These are phyloP conservation scores for Nothomitra cinnamomea DNA, from an alignment of 2,329 filamentous ascomycete genomes.

Conservation along the genomic window DNA sequence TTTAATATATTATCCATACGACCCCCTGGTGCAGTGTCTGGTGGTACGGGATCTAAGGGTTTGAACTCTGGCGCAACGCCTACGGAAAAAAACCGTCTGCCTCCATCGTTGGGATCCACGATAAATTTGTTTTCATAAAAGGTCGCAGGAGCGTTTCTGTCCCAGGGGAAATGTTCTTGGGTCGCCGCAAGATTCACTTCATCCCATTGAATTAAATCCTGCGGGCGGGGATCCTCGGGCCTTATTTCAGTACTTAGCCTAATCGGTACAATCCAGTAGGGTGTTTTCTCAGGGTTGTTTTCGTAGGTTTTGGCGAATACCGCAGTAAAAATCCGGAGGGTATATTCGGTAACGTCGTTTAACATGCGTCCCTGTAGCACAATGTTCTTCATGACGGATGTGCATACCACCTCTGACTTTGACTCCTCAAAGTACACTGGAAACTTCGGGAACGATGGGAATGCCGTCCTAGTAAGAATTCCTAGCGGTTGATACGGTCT, in stretches of 20 bases:
- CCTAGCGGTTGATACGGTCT: constrained; percentile 46
- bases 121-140: constrained; percentile 33
- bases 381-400: constrained; percentile 28
- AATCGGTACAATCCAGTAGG: constrained; percentile 68
- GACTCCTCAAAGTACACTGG: constrained; percentile 51
- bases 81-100: constrained; percentile 38
- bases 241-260: constrained; percentile 2
- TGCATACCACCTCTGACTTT: constrained; percentile 39
- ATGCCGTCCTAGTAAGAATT: constrained; percentile 47
- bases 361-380: constrained; percentile 28
- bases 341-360: constrained; percentile 49
- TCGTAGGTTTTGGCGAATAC: constrained; percentile 81
- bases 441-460: constrained; percentile 52
- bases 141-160: constrained; percentile 20
- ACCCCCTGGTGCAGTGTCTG: constrained; percentile 31
- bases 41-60: constrained; percentile 47
- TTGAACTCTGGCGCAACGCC: constrained; percentile 33
- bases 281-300: constrained; percentile 42
- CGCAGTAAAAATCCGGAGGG: constrained; percentile 59
- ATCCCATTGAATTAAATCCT: constrained; percentile 41
- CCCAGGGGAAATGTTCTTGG: constrained; percentile 29
- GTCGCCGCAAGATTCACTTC: constrained; percentile 28
- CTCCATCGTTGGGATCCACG: constrained; percentile 39
- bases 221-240: neutral
- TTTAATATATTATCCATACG: constrained; percentile 53